Conservation (phyloP, 495 filamentous ascomycete species). For the Achaetomiella virescens region DNA sequence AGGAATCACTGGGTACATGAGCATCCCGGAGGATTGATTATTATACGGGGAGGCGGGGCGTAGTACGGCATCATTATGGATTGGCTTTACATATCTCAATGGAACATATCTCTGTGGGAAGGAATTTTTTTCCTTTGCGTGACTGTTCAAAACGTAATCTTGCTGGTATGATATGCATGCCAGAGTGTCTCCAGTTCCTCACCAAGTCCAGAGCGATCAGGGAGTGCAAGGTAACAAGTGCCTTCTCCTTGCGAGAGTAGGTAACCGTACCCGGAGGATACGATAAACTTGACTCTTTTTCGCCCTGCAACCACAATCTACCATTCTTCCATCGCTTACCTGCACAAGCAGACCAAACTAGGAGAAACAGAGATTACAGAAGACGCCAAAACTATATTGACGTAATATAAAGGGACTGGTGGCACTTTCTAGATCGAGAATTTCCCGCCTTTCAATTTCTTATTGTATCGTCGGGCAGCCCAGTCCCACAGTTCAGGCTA, state of each 20-base stretch:
- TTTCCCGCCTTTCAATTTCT: background rate
- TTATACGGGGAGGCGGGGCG: background rate
- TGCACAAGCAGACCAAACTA: background rate
- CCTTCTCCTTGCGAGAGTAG: no score
- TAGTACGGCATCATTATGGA: background rate
- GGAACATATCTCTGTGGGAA: background rate
- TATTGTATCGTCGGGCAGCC: background rate
- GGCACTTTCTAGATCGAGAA: background rate
- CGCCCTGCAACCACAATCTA: no score
- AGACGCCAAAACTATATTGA: background rate
- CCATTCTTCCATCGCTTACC: background rate
- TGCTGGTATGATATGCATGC: no score
- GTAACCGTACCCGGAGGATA: no score
- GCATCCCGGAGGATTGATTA: background rate
- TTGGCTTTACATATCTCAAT: background rate
- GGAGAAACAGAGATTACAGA: background rate
- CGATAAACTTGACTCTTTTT: no score
- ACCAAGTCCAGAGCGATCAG: no score
- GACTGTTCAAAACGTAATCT: background rate
- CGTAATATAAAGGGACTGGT: background rate
- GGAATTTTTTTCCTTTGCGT: background rate
- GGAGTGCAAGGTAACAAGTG: no score
- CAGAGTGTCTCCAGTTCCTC: no score
- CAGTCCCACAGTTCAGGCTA: slow-evolving; percentile 9
- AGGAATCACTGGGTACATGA: slow-evolving; percentile 7